These are phyloP conservation scores for Spongospora subterranea DNA, from an alignment of 208 protist species.

Conservation along the genomic window DNA sequence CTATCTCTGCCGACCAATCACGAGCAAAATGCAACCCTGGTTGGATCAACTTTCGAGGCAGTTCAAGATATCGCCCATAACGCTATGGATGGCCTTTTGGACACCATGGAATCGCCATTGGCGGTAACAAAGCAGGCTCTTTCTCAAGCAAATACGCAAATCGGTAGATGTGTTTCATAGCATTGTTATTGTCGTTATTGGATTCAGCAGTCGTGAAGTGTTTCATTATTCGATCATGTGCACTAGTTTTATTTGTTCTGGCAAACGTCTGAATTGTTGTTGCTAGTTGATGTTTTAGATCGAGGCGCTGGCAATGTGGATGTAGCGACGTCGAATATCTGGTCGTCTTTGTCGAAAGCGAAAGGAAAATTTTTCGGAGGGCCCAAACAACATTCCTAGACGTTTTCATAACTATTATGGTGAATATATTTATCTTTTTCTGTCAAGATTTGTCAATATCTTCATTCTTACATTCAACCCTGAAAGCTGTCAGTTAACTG, in stretches of 20 bases:
- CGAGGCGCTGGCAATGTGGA: background rate
- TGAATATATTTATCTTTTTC: too few relatives aligned
- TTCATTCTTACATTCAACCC: too few relatives aligned
- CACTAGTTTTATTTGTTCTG: background rate
- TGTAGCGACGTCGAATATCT: conserved; percentile 1
- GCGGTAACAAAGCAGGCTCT: background rate
- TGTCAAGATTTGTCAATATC: too few relatives aligned
- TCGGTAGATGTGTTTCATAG: too few relatives aligned
- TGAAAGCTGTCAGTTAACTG: too few relatives aligned
- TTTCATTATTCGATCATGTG: too few relatives aligned
- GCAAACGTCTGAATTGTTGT: background rate
- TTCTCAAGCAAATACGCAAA: background rate
- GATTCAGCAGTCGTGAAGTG: too few relatives aligned
- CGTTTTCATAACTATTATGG: too few relatives aligned
- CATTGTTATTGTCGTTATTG: too few relatives aligned
- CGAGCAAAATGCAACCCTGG: background rate
- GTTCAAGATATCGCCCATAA: background rate
- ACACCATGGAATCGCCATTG: background rate
- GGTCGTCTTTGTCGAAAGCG: background rate
- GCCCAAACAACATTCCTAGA: background rate
- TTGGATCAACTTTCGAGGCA: background rate
- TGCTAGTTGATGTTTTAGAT: background rate
- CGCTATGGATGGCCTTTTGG: background rate
- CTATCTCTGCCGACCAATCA: background rate
- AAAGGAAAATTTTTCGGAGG: conserved; percentile 25